Conservation (phyloP, 176 grass and related monocot species). For the Juncus effusus region DNA sequence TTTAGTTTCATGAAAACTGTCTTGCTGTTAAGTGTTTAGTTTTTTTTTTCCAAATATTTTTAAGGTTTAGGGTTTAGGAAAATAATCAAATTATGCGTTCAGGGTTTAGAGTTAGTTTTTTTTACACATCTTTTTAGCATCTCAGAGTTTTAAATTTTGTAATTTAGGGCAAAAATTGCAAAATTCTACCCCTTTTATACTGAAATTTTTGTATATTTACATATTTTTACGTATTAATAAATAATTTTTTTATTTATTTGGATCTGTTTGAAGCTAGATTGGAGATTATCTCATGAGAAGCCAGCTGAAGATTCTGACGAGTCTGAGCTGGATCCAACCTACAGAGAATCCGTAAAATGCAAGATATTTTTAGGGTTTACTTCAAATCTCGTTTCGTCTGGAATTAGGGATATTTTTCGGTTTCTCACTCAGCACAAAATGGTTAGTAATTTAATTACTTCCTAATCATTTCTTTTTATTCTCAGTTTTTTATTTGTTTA, state of each 20-base stretch:
- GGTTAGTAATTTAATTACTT: slow-evolving; percentile 45
- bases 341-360: slow-evolving; percentile 80
- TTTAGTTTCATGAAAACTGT: not conserved
- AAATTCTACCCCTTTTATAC: not conserved
- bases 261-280: slow-evolving; percentile 62
- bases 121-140: not conserved
- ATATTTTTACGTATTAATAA: too few species aligned
- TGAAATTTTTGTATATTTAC: not conserved
- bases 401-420: slow-evolving; percentile 65
- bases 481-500: too few species aligned
- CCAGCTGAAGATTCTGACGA: slow-evolving; percentile 46
- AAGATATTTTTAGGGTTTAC: slow-evolving; percentile 98
- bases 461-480: too few species aligned
- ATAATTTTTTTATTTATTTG: not conserved
- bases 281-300: slow-evolving; percentile 74
- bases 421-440: slow-evolving; percentile 86
- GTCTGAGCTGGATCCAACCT: slow-evolving; percentile 50
- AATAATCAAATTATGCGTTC: too few species aligned
- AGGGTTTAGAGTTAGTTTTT: too few species aligned
- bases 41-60: too few species aligned
- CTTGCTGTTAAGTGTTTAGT: too few species aligned
- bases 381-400: slow-evolving; percentile 90
- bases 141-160: not conserved
- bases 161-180: not conserved
- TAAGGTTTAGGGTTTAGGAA: too few species aligned